Percentiles rank a stretch among this genome's conserved stretches.
phyloP scores from a whole-genome alignment of 805 yeast species.

The Sugiyamaella qingdaonensis region DNA sequence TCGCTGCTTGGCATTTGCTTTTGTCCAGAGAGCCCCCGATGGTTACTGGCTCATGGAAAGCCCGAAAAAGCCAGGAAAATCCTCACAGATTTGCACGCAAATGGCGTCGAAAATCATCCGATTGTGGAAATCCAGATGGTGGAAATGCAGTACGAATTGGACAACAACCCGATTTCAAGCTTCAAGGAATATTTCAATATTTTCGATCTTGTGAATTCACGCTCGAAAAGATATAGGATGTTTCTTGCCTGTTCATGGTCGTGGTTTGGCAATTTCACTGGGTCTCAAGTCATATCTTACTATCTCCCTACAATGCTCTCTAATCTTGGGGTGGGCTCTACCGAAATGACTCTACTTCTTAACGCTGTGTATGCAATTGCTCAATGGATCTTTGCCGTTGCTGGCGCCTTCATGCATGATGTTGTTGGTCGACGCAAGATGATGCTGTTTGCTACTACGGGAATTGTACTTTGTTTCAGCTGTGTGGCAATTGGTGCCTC shows the following conservation, averaged over 20 bases:
- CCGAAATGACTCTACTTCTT: not conserved
- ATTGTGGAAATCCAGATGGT: constrained; percentile 13
- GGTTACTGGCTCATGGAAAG: constrained; percentile 45
- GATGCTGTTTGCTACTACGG: constrained; percentile 25
- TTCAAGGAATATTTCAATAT: constrained; percentile 11
- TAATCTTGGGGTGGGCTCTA: constrained; percentile 7
- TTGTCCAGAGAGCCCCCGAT: constrained; percentile 39
- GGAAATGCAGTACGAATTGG: constrained; percentile 11
- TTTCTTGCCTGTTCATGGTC: constrained; percentile 9
- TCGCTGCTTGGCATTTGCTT: constrained; percentile 35
- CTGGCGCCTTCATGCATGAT: constrained; percentile 25
- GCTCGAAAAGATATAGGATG: constrained; percentile 15
- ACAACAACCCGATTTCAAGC: constrained; percentile 6
- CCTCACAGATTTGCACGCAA: constrained; percentile 31
- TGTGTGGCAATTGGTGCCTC: constrained; percentile 29
- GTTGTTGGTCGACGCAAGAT: constrained; percentile 29
- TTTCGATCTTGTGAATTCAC: constrained; percentile 10
- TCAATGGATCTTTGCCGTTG: constrained; percentile 12
- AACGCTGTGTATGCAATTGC: constrained; percentile 10
- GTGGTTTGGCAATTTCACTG: constrained; percentile 11
- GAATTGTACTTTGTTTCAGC: constrained; percentile 23
- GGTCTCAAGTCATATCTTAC: constrained; percentile 12
- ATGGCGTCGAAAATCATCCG: constrained; percentile 9
- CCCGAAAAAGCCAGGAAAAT: constrained; percentile 43
- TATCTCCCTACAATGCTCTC: constrained; percentile 14